Base-by-base conservation (phyloP, 768 basidiomycete species). In the Suillus paluster region DNA sequence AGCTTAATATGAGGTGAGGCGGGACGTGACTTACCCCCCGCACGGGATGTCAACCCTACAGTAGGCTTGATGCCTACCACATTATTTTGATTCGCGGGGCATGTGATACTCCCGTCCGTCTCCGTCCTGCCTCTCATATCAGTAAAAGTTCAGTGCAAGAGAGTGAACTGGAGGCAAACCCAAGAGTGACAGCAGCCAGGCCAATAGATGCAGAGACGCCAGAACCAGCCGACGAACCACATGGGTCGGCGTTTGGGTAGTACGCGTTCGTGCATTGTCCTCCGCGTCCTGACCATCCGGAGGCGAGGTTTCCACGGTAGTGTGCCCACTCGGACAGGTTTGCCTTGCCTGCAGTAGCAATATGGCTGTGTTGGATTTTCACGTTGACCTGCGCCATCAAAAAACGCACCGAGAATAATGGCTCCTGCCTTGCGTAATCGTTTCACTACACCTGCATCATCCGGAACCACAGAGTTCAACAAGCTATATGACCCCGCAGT, bases 141-240 rank as follows among this genome's bases (percentile, higher is more conserved):
- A 10, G 10, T 38, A 55, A 33, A 60, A 54, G 33, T 30, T 5
- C 36, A 23, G 38, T n/a, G n/a, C n/a, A 15, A 33, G 1, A 41
- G 42, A 19, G 10, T 36, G n/a, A 21, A 55, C 12, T 21, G 33
- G n/a, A 44, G 12, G 38, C 61, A 11, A 45, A 64, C 67, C 81
- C 83, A 1, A 85, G 73, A 0, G 80, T 72, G 2, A 83, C 82
- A 15, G 83, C 73, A n/a, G 77, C 71, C 17, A 86, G 74, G 19
- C 85, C 84, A 53, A 84, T 85, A 2, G 83, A 82, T 2, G 82
- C 74, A 25, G 82, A 77, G 33, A 86, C 77, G 4, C 79, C 87
- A n/a, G 84, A 85, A 2, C 87, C 87, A 8, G 84, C 81, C 0
- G 84, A 86, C 1, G 84, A 86, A 1, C 86, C 85, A 62, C 82